Evolutionary conservation across 108 stramenopile species (phyloP).

Genomic region (Chaetoceros muelleri): DNA sequence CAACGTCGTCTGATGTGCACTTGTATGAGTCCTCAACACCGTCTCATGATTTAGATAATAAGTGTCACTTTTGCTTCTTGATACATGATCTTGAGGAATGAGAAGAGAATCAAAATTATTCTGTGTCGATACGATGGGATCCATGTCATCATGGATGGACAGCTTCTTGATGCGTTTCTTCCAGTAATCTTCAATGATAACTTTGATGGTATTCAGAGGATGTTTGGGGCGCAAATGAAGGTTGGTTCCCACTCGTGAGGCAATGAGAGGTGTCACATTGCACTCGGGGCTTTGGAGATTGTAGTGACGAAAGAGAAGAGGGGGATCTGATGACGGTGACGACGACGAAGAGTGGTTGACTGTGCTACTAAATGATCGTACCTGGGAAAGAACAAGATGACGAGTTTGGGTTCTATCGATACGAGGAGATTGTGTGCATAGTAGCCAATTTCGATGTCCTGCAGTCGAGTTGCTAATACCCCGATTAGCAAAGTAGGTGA

Average conservation of each 20-base stretch:
- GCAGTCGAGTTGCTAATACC: too few species aligned
- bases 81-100: conserved; percentile 82
- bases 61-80: conserved; percentile 78
- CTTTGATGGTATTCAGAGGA: conserved; percentile 83
- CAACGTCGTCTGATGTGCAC: conserved; percentile 83
- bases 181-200: conserved; percentile 67
- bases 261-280: conserved; percentile 77
- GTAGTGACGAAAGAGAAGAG: conserved; percentile 6
- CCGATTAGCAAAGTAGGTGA: too few species aligned
- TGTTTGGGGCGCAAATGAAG: conserved; percentile 60
- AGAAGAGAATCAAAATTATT: conserved; percentile 58
- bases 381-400: too few species aligned
- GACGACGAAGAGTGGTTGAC: too few species aligned
- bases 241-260: conserved; percentile 59
- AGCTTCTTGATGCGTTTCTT: conserved; percentile 32
- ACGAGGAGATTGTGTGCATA: too few species aligned
- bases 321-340: too few species aligned
- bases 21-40: conserved; percentile 90
- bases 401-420: too few species aligned
- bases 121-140: conserved; percentile 46
- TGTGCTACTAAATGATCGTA: too few species aligned
- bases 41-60: conserved; percentile 74
- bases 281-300: conserved; percentile 31
- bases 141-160: conserved; percentile 21
- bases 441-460: too few species aligned